Evolutionary conservation across 2,329 filamentous ascomycete species (phyloP), one percentile per base, ranked within the genome.

Genomic region (Cladophialophora exuberans): DNA sequence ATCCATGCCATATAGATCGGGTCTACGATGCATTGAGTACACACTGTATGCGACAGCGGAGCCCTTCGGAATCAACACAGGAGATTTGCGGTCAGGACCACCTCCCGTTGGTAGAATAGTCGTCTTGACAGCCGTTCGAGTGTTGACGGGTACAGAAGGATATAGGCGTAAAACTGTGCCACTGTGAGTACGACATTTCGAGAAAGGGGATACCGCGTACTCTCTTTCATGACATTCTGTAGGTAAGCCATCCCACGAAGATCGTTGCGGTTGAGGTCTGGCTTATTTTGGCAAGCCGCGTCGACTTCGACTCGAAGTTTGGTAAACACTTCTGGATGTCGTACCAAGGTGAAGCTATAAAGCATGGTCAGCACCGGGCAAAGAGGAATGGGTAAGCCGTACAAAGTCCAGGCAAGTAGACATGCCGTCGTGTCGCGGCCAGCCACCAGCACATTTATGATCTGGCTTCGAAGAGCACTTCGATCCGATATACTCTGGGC

Each of bases 341-440:
- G 82, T 33, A 85, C 82, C 1, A 97, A 79, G 70, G 96, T 89
- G 72, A 26, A 76, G 71, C 59, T 82, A 78, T 76, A 74, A 6
- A 80, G 62, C 1, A 77, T 76, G 11, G 18, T 44, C 18, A 50
- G 36, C 25, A 31, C 10, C 10, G 31, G 15, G 23, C 23, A 30
- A 22, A 4, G 15, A 23, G 15, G 4, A n/a, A n/a, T 7, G 18
- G 15, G 3, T 13, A 4, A 6, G 3, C 17, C 50, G 71, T 93
- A 95, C 55, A 96, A 78, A 28, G 83, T 79, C 86, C 90, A 96
- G 0, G 85, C 87, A 0, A 97, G 79, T 0, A 88, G 90, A 13
- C 80, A 83, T 28, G 91, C 91, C 0, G 91, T 96, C 11, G 91
- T 96, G 71, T 97, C 92, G 22, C 73, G 68, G 17, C 90, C 90